Evolutionary conservation across 2,329 filamentous ascomycete genomes (phyloP).

Genomic region (Daldinia eschscholtzii): DNA sequence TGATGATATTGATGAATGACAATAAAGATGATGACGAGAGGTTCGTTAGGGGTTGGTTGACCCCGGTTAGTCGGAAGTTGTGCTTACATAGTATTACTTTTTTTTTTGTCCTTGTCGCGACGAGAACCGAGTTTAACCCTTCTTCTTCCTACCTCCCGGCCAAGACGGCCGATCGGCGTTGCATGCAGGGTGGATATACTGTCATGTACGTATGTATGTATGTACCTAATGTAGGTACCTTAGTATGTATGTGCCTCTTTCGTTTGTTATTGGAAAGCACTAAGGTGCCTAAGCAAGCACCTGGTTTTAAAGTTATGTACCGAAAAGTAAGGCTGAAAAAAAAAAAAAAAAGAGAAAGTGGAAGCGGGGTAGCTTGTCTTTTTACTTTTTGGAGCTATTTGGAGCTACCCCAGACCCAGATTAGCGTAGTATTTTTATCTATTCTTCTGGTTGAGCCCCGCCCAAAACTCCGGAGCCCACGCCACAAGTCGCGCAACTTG

Average conservation of each 20-base stretch:
- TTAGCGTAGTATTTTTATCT: constrained; percentile 14
- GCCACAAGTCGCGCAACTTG: constrained; percentile 2
- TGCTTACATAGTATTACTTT: too few relatives aligned
- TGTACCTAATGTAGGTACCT: not conserved
- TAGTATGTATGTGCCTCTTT: not conserved
- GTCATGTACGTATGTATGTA: too few relatives aligned
- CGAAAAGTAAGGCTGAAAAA: constrained; percentile 36
- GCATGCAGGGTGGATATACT: constrained; percentile 26
- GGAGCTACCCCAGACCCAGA: constrained; percentile 3
- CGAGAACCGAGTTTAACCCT: constrained; percentile 1
- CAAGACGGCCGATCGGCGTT: constrained; percentile 31
- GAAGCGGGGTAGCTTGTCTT: constrained; percentile 33
- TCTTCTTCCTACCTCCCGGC: not conserved
- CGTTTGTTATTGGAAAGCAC: too few relatives aligned
- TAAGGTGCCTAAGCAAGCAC: too few relatives aligned
- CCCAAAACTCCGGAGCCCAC: constrained; percentile 8
- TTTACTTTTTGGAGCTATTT: constrained; percentile 18
- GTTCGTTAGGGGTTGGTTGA: too few relatives aligned
- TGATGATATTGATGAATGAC: not conserved
- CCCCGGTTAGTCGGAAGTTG: not conserved
- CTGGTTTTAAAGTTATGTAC: not conserved
- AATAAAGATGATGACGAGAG: constrained; percentile 16
- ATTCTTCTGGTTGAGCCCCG: constrained; percentile 2
- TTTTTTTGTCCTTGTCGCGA: not conserved
- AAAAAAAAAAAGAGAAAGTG: too few relatives aligned